These are phyloP conservation scores for Alternaria arbusti DNA, from an alignment of 2,329 filamentous ascomycete genomes.

Conservation along the genomic window DNA sequence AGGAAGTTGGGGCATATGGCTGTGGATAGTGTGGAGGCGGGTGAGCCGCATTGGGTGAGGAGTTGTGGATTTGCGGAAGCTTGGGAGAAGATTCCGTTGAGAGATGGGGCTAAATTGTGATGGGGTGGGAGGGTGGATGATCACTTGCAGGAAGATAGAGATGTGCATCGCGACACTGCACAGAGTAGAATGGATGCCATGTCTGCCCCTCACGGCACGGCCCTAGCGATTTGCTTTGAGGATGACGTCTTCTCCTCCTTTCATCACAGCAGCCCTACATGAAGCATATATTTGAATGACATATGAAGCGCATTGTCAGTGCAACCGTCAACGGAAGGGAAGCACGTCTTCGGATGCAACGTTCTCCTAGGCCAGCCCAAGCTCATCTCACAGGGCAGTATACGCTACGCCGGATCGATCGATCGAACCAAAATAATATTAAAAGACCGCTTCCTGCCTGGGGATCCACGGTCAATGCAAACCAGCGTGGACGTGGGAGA, in stretches of 20 bases:
- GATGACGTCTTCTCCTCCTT: background rate
- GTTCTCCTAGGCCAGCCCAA: background rate
- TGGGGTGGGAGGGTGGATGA: background rate
- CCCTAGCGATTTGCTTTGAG: background rate
- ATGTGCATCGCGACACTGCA: background rate
- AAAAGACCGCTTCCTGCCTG: background rate
- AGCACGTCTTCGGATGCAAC: background rate
- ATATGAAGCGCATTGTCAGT: background rate
- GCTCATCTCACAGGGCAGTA: background rate
- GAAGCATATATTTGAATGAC: background rate
- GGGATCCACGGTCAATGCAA: background rate
- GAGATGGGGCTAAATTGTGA: constrained; percentile 34
- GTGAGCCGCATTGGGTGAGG: constrained; percentile 64
- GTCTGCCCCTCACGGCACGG: background rate
- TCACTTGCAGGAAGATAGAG: background rate
- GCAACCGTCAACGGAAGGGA: background rate
- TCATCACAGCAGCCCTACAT: background rate
- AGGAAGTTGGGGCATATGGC: constrained; percentile 65
- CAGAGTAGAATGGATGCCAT: background rate
- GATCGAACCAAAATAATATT: background rate
- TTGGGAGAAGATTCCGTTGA: constrained; percentile 60
- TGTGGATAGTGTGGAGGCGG: constrained; percentile 65
- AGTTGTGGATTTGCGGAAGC: constrained; percentile 69
- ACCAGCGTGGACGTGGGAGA: background rate
- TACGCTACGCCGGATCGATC: background rate